phyloP scores from a whole-genome alignment of 1,284 basidiomycete species.

The Ganoderma boninense region DNA sequence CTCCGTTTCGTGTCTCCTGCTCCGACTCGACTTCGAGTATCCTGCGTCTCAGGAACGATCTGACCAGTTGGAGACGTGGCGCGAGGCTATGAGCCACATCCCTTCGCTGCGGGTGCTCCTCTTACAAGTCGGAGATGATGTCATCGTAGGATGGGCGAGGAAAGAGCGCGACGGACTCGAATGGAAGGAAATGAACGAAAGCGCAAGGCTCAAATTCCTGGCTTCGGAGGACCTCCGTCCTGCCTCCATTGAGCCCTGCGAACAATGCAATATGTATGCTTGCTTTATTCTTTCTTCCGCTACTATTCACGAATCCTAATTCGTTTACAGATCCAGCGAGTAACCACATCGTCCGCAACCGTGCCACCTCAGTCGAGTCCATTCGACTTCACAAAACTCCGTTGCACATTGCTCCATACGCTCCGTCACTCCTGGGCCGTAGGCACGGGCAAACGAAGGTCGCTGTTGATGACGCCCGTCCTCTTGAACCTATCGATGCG shows the following conservation, averaged over 20 bases:
- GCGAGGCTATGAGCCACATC: neutral
- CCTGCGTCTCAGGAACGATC: neutral
- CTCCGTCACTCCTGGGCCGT: neutral
- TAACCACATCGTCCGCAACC: neutral
- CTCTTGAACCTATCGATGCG: conserved; percentile 12
- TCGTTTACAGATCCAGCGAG: neutral
- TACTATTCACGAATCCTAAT: neutral
- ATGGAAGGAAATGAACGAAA: neutral
- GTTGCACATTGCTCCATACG: neutral
- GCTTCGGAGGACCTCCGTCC: neutral
- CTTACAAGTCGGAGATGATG: neutral
- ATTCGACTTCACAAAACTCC: neutral
- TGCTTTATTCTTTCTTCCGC: neutral
- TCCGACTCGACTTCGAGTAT: neutral
- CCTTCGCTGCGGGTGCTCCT: neutral
- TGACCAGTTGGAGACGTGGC: neutral
- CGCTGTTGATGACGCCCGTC: conserved; percentile 15
- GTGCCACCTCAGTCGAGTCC: neutral
- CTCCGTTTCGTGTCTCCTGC: neutral
- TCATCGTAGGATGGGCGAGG: neutral
- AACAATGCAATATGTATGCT: neutral
- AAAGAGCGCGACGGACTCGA: neutral
- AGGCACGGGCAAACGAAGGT: conserved; percentile 11
- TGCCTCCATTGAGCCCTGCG: neutral
- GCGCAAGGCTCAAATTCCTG: neutral